These are phyloP conservation scores for Pulveroboletus sp. DNA, from an alignment of 768 basidiomycete genomes.

Conservation along the genomic window DNA sequence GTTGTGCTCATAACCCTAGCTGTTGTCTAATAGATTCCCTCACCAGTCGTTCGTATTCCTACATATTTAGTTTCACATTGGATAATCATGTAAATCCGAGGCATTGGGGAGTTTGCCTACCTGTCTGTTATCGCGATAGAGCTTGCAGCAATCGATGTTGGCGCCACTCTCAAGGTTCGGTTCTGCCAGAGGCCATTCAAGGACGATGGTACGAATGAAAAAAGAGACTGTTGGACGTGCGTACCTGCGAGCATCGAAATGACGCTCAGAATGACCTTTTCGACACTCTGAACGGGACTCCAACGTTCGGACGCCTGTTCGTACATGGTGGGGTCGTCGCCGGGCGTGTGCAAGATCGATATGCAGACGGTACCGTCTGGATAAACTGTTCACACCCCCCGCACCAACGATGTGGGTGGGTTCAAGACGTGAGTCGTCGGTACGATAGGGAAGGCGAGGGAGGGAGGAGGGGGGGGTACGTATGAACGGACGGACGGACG, in stretches of 20 bases:
- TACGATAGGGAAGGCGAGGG: too few relatives aligned
- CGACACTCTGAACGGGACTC: constrained; percentile 98
- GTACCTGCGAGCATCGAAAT: constrained; percentile 94
- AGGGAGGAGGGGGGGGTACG: too few relatives aligned
- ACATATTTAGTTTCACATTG: background rate
- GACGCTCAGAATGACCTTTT: constrained; percentile 94
- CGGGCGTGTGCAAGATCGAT: constrained; percentile 93
- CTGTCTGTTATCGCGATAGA: constrained; percentile 83
- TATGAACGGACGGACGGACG: too few relatives aligned
- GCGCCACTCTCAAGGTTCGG: constrained; percentile 97
- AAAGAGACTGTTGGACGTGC: constrained; percentile 16
- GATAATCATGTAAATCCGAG: background rate
- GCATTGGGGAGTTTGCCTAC: constrained; percentile 27
- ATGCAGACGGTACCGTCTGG: constrained; percentile 97
- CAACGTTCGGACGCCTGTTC: constrained; percentile 94
- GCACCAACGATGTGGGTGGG: too few relatives aligned
- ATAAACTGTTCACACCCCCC: constrained; percentile 37
- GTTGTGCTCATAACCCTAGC: constrained; percentile 56
- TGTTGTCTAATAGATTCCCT: constrained; percentile 80
- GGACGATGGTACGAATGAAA: background rate
- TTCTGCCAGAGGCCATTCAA: constrained; percentile 43
- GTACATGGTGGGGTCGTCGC: constrained; percentile 88
- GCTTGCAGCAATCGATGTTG: constrained; percentile 95
- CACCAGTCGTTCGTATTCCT: constrained; percentile 88
- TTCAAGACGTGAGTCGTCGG: too few relatives aligned